Base-by-base conservation (phyloP, 1,139 yeast species). In the Scheffersomyces parashehatae region DNA sequence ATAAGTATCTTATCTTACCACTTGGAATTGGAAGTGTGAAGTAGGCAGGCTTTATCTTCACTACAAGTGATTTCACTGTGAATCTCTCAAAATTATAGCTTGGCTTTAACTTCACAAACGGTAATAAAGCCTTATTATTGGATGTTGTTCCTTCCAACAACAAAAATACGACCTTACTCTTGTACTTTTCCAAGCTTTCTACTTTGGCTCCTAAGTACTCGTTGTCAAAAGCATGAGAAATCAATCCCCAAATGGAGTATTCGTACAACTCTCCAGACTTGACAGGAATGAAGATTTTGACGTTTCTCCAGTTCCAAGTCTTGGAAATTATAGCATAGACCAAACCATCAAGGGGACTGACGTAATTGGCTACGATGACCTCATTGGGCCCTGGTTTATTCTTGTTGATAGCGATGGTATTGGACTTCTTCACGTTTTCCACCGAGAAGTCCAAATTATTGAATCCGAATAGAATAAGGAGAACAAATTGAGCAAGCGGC, bases 111-210 rank as follows among this genome's bases (percentile, higher is more conserved):
- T 20, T 29, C 15, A 36, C 29, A 48, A 81, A 79, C 12, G 84
- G 83, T 43, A 82, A 65, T 0, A 82, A 58, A 0, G 83, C 73
- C 51, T 78, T 79, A 44, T 85, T 85, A 56, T 85, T 85, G 1
- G 88, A 78, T 0, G 88, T 71, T 0, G 90, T 83, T 0, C 90
- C 90, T 56, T 86, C 95, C 15, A 81, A 67, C 40, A 85, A 75
- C 37, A 83, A 55, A 46, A 71, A 79, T 3, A 76, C 69, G n/a
- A 71, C 62, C 38, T 70, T 70, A 11, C 60, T 58, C 28, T 60
- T 58, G 13, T 67, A 56, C 14, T 55, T 54, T 3, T 57, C 40
- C 7, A 59, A 45, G 33, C 59, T 59, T 3, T 44, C 51, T 28
- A 50, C 60, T 54, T 49, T 35, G 45, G 52, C 40, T 15, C 49